Base-by-base conservation (phyloP, 495 filamentous ascomycete genomes). In the Glonium stellatum region DNA sequence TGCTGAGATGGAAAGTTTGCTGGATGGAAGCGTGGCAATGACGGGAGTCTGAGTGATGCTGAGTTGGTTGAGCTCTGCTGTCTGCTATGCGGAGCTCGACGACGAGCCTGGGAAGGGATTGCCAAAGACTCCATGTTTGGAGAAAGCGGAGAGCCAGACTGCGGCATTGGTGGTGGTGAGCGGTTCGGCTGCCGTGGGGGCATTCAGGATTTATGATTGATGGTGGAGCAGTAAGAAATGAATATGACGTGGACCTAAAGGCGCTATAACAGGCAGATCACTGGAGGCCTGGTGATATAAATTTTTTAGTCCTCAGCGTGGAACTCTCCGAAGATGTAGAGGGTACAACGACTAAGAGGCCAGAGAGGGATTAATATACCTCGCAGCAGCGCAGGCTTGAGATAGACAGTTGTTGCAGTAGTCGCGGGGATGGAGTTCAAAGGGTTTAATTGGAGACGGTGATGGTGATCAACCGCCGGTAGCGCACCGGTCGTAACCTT, bases 11-110 rank as follows among this genome's bases (percentile, higher is more conserved):
- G 65, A 58, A 66, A 76, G 62, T 74, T 73, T 49, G 72, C 71
- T 0, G 73, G 73, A 56, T 76, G 73, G 66, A 75, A 76, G 23
- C 71, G 70, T n/a, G 73, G 73, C 15, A 76, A 64, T 3, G 66
- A 64, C 4, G 70, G 69, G 2, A 76, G 69, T 46, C 69, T 64
- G 15, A 75, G 63, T n/a, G 64, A 58, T 18, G 57, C 58, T 37
- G 66, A 58, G 21, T 39, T 60, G 42, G 56, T 53, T 1, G 64
- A 55, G 27, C 58, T 63, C 21, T 22, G n/a, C 35, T 64, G 60
- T 21, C 58, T 61, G 25, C 27, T 19, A 49, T 68, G 61, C 1
- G 55, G 55, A 3, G 56, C 3, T 37, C 46, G 65, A 34, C 61
- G 65, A 35, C 61, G 53, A 48, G 53, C 64, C 34, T 61, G 61